These are phyloP conservation scores for Nepenthes gracilis DNA, from an alignment of 148 eudicot species.

Conservation along the genomic window DNA sequence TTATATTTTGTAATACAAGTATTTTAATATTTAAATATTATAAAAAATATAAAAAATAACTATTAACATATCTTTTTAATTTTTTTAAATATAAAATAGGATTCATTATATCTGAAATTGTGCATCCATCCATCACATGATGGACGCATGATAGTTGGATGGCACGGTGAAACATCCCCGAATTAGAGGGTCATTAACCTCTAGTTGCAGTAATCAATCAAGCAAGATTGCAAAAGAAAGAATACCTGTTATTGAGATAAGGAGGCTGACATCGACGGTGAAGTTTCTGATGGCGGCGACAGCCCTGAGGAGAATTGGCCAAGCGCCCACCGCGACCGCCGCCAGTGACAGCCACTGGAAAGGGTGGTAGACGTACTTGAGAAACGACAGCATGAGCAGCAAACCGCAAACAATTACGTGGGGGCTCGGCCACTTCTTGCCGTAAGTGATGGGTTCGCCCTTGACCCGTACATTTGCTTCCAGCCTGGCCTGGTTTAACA, in stretches of 20 bases:
- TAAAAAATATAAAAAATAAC: too few relatives aligned
- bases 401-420: conserved; percentile 51
- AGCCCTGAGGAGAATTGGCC: conserved; percentile 45
- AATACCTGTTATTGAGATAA: conserved; percentile 67
- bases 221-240: too few relatives aligned
- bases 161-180: too few relatives aligned
- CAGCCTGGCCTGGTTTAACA: conserved; percentile 57
- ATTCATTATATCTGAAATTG: too few relatives aligned
- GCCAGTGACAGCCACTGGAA: conserved; percentile 60
- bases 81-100: too few relatives aligned
- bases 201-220: too few relatives aligned
- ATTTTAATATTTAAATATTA: too few relatives aligned
- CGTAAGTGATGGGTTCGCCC: conserved; percentile 23
- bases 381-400: conserved; percentile 43
- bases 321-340: conserved; percentile 56
- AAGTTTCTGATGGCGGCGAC: conserved; percentile 37
- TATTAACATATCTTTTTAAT: too few relatives aligned
- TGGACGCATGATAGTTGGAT: too few relatives aligned
- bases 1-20: too few relatives aligned
- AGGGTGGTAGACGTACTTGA: conserved; percentile 54
- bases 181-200: too few relatives aligned
- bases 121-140: too few relatives aligned
- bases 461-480: conserved; percentile 66
- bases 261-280: conserved; percentile 59
- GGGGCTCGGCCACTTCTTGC: conserved; percentile 79